Percentiles rank a stretch among this genome's conserved stretches.
These are phyloP conservation scores for Sordariomycetes sp. DNA, from an alignment of 2,329 filamentous ascomycete genomes.

Conservation along the genomic window DNA sequence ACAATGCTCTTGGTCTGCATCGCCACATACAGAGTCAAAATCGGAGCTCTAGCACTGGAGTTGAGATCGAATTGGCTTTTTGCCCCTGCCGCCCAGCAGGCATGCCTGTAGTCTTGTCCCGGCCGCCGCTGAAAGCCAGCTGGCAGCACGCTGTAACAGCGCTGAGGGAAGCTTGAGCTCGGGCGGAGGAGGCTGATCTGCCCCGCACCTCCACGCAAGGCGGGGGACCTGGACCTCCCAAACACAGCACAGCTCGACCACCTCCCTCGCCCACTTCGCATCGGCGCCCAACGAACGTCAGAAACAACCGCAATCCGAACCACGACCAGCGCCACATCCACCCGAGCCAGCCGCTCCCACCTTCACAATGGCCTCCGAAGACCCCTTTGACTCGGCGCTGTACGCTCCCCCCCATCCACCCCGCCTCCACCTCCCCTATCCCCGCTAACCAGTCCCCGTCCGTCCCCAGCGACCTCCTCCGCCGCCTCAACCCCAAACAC, in stretches of 20 bases:
- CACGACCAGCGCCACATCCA: background rate
- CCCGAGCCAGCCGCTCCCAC: background rate
- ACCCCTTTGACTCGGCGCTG: conserved; percentile 69
- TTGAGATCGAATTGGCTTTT: background rate
- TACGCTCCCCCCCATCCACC: conserved; percentile 29
- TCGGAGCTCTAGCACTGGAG: too few species aligned
- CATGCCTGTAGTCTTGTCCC: background rate
- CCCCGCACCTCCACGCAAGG: background rate
- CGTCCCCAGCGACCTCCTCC: conserved; percentile 81
- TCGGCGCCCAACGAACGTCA: background rate
- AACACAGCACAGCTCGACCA: background rate
- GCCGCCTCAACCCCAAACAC: conserved; percentile 89
- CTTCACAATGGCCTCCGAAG: conserved; percentile 37
- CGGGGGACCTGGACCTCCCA: background rate
- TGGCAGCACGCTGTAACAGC: background rate
- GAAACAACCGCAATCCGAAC: background rate
- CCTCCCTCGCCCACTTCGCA: background rate
- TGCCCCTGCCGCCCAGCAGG: background rate
- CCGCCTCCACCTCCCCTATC: background rate
- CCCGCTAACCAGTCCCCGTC: background rate
- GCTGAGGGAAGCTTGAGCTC: too few species aligned
- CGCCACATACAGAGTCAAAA: too few species aligned
- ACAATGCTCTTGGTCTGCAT: background rate
- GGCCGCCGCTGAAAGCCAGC: background rate
- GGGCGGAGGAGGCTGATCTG: background rate